Conservation (phyloP, 23 red algal genomes). For the Gracilaria vermiculophylla region DNA sequence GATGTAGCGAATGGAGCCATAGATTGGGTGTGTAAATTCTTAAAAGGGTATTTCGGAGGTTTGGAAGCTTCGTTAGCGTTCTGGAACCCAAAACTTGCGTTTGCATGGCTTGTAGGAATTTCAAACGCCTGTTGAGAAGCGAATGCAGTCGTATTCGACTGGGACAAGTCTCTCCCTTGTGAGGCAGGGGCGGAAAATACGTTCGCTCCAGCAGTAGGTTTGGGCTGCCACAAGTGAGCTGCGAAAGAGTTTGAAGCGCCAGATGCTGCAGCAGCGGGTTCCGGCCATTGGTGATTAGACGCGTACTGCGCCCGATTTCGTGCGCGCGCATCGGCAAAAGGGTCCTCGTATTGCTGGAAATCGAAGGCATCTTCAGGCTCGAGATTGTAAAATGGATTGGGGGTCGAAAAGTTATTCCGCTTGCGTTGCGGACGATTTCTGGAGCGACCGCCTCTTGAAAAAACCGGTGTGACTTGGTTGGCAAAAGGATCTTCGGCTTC, state of each 20-base stretch:
- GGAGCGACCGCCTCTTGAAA: background rate
- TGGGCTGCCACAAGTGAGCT: background rate
- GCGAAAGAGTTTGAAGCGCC: background rate
- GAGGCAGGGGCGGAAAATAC: background rate
- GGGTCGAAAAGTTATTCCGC: background rate
- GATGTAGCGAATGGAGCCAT: background rate
- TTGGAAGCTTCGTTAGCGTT: background rate
- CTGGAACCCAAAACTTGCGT: background rate
- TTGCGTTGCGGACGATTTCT: background rate
- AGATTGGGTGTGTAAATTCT: background rate
- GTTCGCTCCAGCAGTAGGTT: background rate
- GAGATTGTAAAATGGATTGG: background rate
- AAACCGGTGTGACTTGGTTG: background rate
- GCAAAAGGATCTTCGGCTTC: background rate
- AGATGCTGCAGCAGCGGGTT: background rate
- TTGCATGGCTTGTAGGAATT: background rate
- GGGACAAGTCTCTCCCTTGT: background rate
- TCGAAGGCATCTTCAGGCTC: background rate
- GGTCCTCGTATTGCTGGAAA: background rate
- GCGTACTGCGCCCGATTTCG: background rate
- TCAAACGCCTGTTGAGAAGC: background rate
- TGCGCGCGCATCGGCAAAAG: background rate
- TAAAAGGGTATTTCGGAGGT: constrained; percentile 13
- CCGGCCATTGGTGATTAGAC: background rate
- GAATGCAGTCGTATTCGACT: background rate